These are phyloP conservation scores for Crepidotus variabilis DNA, from an alignment of 768 basidiomycete species.

Conservation along the genomic window DNA sequence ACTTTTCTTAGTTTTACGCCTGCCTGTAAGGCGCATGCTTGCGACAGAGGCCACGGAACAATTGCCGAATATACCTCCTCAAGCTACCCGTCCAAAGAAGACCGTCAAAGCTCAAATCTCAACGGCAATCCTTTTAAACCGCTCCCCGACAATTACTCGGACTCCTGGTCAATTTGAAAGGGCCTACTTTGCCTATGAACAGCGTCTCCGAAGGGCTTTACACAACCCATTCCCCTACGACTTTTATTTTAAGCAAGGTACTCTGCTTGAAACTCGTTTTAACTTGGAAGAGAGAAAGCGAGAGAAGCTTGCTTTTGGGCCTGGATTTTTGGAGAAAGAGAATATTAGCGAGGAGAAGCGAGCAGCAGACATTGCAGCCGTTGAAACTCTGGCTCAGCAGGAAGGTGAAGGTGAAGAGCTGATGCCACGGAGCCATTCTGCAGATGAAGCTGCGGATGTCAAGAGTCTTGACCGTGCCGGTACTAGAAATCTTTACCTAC, in stretches of 20 bases:
- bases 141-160: conserved; percentile 72
- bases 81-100: conserved; percentile 22
- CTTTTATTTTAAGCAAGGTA: conserved; percentile 93
- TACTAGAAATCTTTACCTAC: conserved; percentile 85
- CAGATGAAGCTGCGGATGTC: conserved; percentile 57
- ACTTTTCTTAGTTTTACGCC: conserved; percentile 9
- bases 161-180: conserved; percentile 71
- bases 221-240: conserved; percentile 86
- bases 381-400: conserved; percentile 52
- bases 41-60: conserved; percentile 36
- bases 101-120: conserved; percentile 37
- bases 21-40: conserved; percentile 32
- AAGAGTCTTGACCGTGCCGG: conserved; percentile 79
- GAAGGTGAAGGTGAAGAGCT: conserved; percentile 62
- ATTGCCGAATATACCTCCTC: conserved; percentile 5
- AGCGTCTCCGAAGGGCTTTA: conserved; percentile 77
- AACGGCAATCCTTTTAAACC: conserved; percentile 72
- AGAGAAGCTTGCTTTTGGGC: conserved; percentile 73
- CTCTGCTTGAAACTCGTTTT: conserved; percentile 79
- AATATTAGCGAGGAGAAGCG: conserved; percentile 41
- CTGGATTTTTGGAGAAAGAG: conserved; percentile 45
- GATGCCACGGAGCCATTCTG: conserved; percentile 55
- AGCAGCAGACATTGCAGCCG: conserved; percentile 52
- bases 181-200: conserved; percentile 82
- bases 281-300: conserved; percentile 69